Evolutionary conservation across 768 basidiomycete species (phyloP).

Genomic region (Crucibulum laeve): DNA sequence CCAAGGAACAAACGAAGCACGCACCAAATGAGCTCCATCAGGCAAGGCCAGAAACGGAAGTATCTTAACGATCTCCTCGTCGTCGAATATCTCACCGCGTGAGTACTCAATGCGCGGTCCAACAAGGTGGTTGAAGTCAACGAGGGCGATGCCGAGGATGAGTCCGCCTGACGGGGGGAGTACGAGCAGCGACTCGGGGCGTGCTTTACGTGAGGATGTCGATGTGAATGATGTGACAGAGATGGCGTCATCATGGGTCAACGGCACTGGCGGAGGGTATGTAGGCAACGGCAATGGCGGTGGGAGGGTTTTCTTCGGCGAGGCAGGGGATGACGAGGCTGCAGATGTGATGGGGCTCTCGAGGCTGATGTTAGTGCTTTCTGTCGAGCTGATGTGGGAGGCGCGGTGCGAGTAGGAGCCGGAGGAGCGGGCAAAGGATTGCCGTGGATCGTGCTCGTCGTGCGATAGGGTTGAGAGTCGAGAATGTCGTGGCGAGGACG

Average conservation of each 20-base stretch:
- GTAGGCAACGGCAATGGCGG: conserved; percentile 23
- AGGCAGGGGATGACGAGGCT: conserved; percentile 42
- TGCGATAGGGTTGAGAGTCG: conserved; percentile 3
- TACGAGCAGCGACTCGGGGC: conserved; percentile 77
- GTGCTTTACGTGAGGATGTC: conserved; percentile 61
- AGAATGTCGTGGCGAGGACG: conserved; percentile 47
- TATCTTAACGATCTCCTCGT: conserved; percentile 81
- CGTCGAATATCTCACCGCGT: conserved; percentile 72
- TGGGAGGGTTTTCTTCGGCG: conserved; percentile 18
- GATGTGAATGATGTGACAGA: conserved; percentile 65
- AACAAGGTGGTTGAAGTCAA: conserved; percentile 94
- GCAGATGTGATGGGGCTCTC: conserved; percentile 52
- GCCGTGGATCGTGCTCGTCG: conserved; percentile 3
- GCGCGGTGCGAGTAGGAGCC: conserved; percentile 32
- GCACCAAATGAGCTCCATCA: conserved; percentile 92
- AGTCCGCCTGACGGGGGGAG: conserved; percentile 55
- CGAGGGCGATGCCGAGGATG: conserved; percentile 83
- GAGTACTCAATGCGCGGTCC: conserved; percentile 90
- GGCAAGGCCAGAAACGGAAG: conserved; percentile 95
- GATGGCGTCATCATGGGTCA: conserved; percentile 41
- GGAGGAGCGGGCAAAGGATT: conserved; percentile 13
- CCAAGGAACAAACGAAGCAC: conserved; percentile 18
- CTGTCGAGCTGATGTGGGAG: conserved; percentile 42
- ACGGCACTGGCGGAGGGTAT: conserved; percentile 52
- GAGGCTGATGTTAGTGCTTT: conserved; percentile 49